Percentiles rank a stretch among this genome's conserved stretches.
phyloP scores from a whole-genome alignment of 192 early-diverging fungal species.

The Coemansia sp. region DNA sequence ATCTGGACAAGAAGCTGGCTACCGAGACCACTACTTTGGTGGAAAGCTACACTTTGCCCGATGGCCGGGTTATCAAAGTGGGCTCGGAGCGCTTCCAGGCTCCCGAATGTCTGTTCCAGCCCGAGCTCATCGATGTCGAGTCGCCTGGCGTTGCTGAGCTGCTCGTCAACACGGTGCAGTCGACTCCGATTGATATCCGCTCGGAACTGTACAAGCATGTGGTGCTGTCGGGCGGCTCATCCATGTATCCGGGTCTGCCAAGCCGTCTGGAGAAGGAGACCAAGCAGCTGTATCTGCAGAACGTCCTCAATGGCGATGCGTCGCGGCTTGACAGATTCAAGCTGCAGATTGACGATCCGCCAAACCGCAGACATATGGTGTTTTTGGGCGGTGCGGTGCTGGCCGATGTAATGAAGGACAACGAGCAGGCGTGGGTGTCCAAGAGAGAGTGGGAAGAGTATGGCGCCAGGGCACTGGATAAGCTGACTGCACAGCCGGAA shows the following conservation, averaged over 20 bases:
- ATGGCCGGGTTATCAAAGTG: slow-evolving; percentile 97
- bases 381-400: slow-evolving; percentile 97
- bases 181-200: slow-evolving; percentile 88
- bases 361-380: slow-evolving; percentile 96
- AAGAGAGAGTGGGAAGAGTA: slow-evolving; percentile 93
- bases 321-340: slow-evolving; percentile 89
- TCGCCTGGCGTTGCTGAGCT: slow-evolving; percentile 90
- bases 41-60: slow-evolving; percentile 94
- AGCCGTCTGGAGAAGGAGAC: slow-evolving; percentile 97
- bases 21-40: slow-evolving; percentile 96
- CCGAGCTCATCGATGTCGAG: slow-evolving; percentile 94
- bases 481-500: slow-evolving; percentile 39
- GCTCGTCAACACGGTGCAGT: slow-evolving; percentile 88
- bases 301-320: slow-evolving; percentile 82
- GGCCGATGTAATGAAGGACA: slow-evolving; percentile 92
- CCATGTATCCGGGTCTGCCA: slow-evolving; percentile 98
- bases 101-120: slow-evolving; percentile 98
- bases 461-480: slow-evolving; percentile 70
- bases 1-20: slow-evolving; percentile 96
- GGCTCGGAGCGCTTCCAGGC: slow-evolving; percentile 98
- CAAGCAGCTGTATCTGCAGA: slow-evolving; percentile 91
- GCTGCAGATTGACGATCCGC: slow-evolving; percentile 96
- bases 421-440: slow-evolving; percentile 86
- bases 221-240: slow-evolving; percentile 95
- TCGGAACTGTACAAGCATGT: slow-evolving; percentile 96